phyloP scores from a whole-genome alignment of 192 early-diverging fungal genomes.

The Linnemannia schmuckeri region DNA sequence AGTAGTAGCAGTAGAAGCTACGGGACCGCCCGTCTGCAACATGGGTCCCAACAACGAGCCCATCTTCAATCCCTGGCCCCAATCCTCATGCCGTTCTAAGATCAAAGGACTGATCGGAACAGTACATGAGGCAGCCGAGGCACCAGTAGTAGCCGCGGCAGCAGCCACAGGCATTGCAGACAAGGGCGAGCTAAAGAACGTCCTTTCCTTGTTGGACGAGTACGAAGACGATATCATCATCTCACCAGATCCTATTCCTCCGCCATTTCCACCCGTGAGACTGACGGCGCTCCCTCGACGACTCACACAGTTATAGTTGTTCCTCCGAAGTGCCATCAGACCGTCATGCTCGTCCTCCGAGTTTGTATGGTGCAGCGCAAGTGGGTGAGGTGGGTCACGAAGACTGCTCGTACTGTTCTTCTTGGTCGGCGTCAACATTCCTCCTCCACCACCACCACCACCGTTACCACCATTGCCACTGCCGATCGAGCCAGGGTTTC shows the following conservation, averaged over 20 bases:
- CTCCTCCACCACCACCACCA: neutral
- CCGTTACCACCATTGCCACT: neutral
- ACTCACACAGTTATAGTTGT: constrained; percentile 1
- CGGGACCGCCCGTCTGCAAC: constrained; percentile 12
- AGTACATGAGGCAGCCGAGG: neutral
- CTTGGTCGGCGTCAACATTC: constrained; percentile 28
- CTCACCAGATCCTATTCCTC: neutral
- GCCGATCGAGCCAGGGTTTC: neutral
- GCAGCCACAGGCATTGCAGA: constrained; percentile 9
- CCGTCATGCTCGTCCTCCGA: constrained; percentile 3
- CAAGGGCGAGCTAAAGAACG: constrained; percentile 36
- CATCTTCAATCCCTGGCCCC: constrained; percentile 44
- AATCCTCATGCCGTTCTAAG: constrained; percentile 38
- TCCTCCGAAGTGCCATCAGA: neutral
- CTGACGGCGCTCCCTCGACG: constrained; percentile 35
- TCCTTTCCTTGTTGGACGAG: constrained; percentile 11
- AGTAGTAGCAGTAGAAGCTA: no score
- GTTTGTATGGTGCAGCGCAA: constrained; percentile 2
- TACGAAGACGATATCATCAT: neutral
- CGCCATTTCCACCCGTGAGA: neutral
- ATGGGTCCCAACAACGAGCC: constrained; percentile 37
- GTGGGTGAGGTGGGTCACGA: constrained; percentile 2
- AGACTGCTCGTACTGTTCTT: constrained; percentile 36
- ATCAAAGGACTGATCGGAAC: constrained; percentile 32
- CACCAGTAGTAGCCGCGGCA: neutral